Evolutionary conservation across 768 basidiomycete species (phyloP).

Genomic region (Baorangia bicolor): DNA sequence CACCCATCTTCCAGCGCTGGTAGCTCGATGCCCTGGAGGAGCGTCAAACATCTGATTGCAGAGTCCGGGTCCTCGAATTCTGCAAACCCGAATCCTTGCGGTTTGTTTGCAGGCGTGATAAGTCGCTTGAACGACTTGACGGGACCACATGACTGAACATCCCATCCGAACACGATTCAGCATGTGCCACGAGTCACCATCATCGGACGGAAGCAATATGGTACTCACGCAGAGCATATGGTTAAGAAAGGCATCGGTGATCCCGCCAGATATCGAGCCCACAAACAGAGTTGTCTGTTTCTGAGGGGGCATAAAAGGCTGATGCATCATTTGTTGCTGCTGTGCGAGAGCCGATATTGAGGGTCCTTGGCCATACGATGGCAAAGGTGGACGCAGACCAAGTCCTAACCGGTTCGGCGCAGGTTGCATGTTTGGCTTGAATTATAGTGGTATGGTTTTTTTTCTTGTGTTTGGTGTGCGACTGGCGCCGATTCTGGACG

Average conservation of each 20-base stretch:
- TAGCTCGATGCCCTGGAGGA: constrained; percentile 63
- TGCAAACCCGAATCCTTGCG: constrained; percentile 96
- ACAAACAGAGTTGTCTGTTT: constrained; percentile 82
- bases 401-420: constrained; percentile 76
- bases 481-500: background rate
- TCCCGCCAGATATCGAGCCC: constrained; percentile 94
- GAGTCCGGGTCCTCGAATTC: constrained; percentile 93
- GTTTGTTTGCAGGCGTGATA: constrained; percentile 88
- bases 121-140: constrained; percentile 90
- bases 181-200: background rate
- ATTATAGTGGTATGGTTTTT: background rate
- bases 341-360: constrained; percentile 89
- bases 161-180: background rate
- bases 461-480: background rate
- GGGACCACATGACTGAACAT: constrained; percentile 78
- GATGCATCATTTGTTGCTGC: constrained; percentile 65
- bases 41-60: constrained; percentile 71
- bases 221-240: constrained; percentile 70
- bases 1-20: constrained; percentile 62
- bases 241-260: constrained; percentile 80
- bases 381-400: constrained; percentile 84
- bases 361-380: constrained; percentile 88
- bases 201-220: background rate
- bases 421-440: constrained; percentile 53
- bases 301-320: constrained; percentile 67